Conservation (phyloP, 2,329 filamentous ascomycete genomes). For the Colletotrichum viniferum region DNA sequence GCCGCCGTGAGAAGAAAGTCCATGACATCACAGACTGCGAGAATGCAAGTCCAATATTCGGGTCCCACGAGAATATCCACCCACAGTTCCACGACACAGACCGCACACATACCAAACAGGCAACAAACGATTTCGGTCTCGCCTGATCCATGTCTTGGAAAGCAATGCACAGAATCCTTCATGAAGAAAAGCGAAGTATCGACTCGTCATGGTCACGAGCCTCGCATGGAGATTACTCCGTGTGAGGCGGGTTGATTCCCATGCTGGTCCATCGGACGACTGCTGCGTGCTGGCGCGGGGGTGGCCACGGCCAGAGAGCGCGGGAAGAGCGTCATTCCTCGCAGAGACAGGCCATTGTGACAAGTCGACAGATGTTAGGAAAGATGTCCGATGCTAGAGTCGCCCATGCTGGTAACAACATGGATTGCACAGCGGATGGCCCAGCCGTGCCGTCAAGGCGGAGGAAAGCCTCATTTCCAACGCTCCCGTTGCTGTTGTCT, state of each 20-base stretch:
- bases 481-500: not conserved
- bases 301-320: not conserved
- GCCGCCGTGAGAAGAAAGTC: not conserved
- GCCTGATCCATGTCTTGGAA: not conserved
- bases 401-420: not conserved
- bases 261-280: constrained; percentile 8
- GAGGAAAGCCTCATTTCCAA: not conserved
- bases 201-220: not conserved
- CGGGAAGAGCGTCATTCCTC: not conserved
- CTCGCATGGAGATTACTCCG: not conserved
- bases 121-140: not conserved
- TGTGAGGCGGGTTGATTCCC: not conserved
- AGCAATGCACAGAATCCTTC: not conserved
- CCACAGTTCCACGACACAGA: not conserved
- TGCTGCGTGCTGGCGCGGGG: not conserved
- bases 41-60: not conserved
- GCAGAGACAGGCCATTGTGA: not conserved
- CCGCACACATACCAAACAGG: not conserved
- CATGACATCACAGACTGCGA: not conserved
- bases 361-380: not conserved
- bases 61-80: not conserved
- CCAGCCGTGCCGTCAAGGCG: not conserved
- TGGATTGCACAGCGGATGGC: not conserved
- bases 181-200: not conserved
- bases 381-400: not conserved